phyloP scores from a whole-genome alignment of 2,329 filamentous ascomycete species.

The Venturia oleaginea region DNA sequence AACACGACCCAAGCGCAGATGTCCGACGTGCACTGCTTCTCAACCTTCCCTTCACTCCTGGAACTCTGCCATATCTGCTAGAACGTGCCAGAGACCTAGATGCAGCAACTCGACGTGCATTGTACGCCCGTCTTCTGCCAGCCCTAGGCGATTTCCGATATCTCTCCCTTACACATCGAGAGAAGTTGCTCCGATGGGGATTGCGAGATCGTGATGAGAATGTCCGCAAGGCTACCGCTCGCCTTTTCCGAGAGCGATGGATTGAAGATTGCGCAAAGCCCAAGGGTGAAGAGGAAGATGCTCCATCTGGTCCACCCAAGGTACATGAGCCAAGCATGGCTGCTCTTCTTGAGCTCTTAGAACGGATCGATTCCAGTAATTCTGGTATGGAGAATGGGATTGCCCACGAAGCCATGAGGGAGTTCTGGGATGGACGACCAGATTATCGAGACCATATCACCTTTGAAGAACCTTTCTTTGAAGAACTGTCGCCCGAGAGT shows the following conservation, averaged over 20 bases:
- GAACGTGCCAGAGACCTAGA: slow-evolving; percentile 89
- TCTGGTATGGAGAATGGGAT: slow-evolving; percentile 85
- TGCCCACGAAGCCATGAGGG: slow-evolving; percentile 85
- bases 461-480: slow-evolving; percentile 70
- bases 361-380: slow-evolving; percentile 88
- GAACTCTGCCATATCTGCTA: slow-evolving; percentile 75
- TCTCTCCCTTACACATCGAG: slow-evolving; percentile 83
- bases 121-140: slow-evolving; percentile 81
- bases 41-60: slow-evolving; percentile 78
- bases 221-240: slow-evolving; percentile 82
- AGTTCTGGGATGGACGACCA: slow-evolving; percentile 89
- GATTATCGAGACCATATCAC: slow-evolving; percentile 66
- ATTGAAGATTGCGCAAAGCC: slow-evolving; percentile 80
- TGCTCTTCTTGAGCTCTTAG: slow-evolving; percentile 80
- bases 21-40: slow-evolving; percentile 80
- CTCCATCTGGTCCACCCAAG: slow-evolving; percentile 32
- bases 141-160: slow-evolving; percentile 90
- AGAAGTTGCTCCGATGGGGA: slow-evolving; percentile 92
- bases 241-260: slow-evolving; percentile 91
- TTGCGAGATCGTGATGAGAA: slow-evolving; percentile 88
- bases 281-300: slow-evolving; percentile 42
- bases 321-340: slow-evolving; percentile 50
- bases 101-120: slow-evolving; percentile 67
- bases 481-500: slow-evolving; percentile 72
- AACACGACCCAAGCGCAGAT: slow-evolving; percentile 90